These are phyloP conservation scores for Mycena maculata DNA, from an alignment of 768 basidiomycete genomes.

Conservation along the genomic window DNA sequence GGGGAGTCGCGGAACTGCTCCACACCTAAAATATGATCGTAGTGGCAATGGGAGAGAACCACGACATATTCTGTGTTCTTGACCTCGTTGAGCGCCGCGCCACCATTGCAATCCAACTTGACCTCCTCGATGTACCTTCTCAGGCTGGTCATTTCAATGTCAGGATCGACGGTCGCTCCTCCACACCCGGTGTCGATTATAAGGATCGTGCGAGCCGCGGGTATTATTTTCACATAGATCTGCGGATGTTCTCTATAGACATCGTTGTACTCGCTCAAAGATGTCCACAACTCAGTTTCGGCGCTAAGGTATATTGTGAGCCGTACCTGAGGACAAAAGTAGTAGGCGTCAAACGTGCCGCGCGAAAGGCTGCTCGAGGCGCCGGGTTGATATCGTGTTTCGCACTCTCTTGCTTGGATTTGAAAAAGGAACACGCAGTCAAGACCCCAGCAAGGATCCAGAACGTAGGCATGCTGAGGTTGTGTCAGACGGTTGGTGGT, in stretches of 20 bases:
- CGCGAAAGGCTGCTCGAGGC: slow-evolving; percentile 46
- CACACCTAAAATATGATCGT: slow-evolving; percentile 66
- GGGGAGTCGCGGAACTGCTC: slow-evolving; percentile 62
- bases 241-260: slow-evolving; percentile 63
- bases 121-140: slow-evolving; percentile 63
- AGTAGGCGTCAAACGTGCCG: slow-evolving; percentile 45
- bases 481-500: not conserved
- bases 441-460: slow-evolving; percentile 12
- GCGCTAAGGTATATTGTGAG: not conserved
- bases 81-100: slow-evolving; percentile 55
- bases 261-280: slow-evolving; percentile 64
- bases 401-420: not conserved
- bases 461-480: not conserved
- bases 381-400: not conserved
- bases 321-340: slow-evolving; percentile 43
- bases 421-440: no score
- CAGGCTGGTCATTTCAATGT: slow-evolving; percentile 55
- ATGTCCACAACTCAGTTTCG: not conserved
- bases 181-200: slow-evolving; percentile 69
- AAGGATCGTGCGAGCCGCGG: slow-evolving; percentile 54
- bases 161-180: slow-evolving; percentile 54
- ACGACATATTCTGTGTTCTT: slow-evolving; percentile 58
- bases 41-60: slow-evolving; percentile 65
- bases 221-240: slow-evolving; percentile 63
- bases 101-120: slow-evolving; percentile 54